Evolutionary conservation across 2,329 filamentous ascomycete genomes (phyloP).

Genomic region (Alternaria gaisen): DNA sequence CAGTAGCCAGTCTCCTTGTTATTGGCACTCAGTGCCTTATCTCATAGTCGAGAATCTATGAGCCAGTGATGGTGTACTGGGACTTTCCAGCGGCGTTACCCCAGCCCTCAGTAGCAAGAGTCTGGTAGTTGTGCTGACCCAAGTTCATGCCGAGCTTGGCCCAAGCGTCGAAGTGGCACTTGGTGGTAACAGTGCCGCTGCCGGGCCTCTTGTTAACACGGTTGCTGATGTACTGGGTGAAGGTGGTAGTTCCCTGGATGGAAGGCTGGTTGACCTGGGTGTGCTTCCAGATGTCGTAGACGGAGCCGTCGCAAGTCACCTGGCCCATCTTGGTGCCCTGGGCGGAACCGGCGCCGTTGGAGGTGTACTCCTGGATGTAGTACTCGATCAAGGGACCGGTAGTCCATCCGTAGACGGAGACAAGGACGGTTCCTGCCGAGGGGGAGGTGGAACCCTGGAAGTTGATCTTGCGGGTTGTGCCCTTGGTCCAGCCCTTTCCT

Average conservation of each 20-base stretch:
- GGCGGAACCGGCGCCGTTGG: constrained; percentile 51
- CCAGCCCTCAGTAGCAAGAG: constrained; percentile 41
- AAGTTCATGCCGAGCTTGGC: constrained; percentile 36
- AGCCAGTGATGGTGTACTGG: constrained; percentile 35
- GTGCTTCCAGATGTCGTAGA: constrained; percentile 45
- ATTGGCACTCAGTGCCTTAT: not conserved
- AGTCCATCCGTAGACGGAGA: constrained; percentile 65
- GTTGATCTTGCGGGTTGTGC: constrained; percentile 40
- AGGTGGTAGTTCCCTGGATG: constrained; percentile 59
- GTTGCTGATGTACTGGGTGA: constrained; percentile 60
- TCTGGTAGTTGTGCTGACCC: constrained; percentile 42
- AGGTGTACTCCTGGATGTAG: constrained; percentile 61
- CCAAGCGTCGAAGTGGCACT: constrained; percentile 46
- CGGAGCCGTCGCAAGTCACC: constrained; percentile 41
- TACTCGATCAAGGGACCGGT: constrained; percentile 59
- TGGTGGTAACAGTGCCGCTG: constrained; percentile 42
- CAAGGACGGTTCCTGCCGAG: constrained; percentile 36
- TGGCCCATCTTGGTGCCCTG: constrained; percentile 39
- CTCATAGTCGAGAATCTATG: constrained; percentile 9
- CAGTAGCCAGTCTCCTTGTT: not conserved
- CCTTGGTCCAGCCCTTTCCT: constrained; percentile 45
- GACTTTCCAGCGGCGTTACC: constrained; percentile 40
- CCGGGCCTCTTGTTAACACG: constrained; percentile 36
- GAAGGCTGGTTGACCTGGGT: constrained; percentile 55
- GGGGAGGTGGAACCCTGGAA: constrained; percentile 39